Conservation (phyloP, 345 rosid species). For the Erysimum cheiranthoides region DNA sequence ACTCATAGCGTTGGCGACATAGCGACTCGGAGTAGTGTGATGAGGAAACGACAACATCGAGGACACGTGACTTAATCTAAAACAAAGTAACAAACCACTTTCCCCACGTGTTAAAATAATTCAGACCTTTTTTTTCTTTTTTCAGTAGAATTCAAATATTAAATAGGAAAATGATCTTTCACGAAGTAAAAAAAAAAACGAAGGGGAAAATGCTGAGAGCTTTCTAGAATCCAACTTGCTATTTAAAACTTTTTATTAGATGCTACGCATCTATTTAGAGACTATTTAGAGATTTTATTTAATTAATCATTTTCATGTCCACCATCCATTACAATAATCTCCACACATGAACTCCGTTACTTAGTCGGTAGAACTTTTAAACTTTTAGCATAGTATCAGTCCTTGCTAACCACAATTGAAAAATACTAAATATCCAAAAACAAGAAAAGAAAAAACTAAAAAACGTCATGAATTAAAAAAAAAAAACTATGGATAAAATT, state of each 20-base stretch:
- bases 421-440: neutral
- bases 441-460: neutral
- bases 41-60: constrained; percentile 31
- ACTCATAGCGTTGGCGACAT: constrained; percentile 30
- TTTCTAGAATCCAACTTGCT: constrained; percentile 12
- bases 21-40: constrained; percentile 34
- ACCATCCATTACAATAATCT: neutral
- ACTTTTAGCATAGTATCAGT: neutral
- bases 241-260: neutral
- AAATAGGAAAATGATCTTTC: neutral
- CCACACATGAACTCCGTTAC: neutral
- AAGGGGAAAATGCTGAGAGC: neutral
- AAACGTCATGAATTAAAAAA: neutral
- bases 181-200: neutral
- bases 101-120: constrained; percentile 34
- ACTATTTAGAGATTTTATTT: neutral
- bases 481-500: neutral
- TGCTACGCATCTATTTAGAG: neutral
- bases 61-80: constrained; percentile 40
- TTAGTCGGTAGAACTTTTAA: constrained; percentile 4
- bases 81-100: constrained; percentile 4
- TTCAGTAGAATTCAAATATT: neutral
- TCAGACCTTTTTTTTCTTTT: neutral
- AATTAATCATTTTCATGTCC: neutral
- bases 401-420: constrained; percentile 4